phyloP scores from a whole-genome alignment of 2,329 filamentous ascomycete species.

The Emergomyces africanus region DNA sequence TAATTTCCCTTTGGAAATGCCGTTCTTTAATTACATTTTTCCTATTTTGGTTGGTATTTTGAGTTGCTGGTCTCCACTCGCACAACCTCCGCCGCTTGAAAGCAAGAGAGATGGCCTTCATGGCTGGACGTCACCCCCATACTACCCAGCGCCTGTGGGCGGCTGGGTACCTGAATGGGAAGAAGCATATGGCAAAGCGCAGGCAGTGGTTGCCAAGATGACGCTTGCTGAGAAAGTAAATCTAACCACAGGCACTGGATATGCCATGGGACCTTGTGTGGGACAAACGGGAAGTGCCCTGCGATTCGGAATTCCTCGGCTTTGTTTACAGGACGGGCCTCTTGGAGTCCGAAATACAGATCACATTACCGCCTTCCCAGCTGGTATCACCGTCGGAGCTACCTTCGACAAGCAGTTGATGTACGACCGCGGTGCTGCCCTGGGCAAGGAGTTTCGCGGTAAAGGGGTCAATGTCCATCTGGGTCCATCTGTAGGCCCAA shows the following conservation, averaged over 20 bases:
- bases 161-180: constrained; percentile 59
- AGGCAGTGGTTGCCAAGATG: constrained; percentile 57
- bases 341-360: constrained; percentile 61
- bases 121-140: constrained; percentile 36
- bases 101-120: background rate
- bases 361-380: constrained; percentile 62
- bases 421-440: constrained; percentile 52
- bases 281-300: constrained; percentile 62
- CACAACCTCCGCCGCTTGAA: background rate
- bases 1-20: background rate
- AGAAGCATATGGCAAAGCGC: constrained; percentile 57
- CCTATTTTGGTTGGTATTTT: background rate
- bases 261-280: constrained; percentile 61
- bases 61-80: background rate
- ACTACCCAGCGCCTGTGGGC: constrained; percentile 60
- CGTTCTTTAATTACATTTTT: background rate
- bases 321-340: constrained; percentile 60
- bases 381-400: constrained; percentile 63
- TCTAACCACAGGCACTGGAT: constrained; percentile 57
- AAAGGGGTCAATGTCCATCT: constrained; percentile 62
- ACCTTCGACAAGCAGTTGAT: constrained; percentile 64
- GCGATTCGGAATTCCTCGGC: constrained; percentile 57
- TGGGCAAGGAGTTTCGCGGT: constrained; percentile 58
- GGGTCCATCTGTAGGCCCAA: constrained; percentile 56
- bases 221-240: constrained; percentile 72